Evolutionary conservation across 352 stramenopile species (phyloP).

Genomic region (Phytopythium boreale): DNA sequence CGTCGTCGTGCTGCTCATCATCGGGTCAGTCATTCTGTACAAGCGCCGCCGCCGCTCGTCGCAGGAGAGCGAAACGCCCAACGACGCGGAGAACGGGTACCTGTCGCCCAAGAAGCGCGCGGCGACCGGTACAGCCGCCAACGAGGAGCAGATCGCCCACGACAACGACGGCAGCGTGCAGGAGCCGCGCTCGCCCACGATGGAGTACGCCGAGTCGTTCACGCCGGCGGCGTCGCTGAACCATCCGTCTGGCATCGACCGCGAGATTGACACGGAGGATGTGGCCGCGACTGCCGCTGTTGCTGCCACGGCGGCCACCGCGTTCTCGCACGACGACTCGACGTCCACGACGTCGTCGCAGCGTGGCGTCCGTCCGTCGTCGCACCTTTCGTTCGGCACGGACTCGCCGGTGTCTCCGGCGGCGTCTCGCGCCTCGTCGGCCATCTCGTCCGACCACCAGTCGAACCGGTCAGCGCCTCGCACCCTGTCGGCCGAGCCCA

Average conservation of each 20-base stretch:
- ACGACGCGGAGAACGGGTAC: constrained; percentile 56
- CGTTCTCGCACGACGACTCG: constrained; percentile 8
- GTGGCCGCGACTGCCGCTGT: not conserved
- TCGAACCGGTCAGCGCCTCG: constrained; percentile 12
- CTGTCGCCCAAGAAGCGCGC: constrained; percentile 52
- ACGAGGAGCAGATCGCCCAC: constrained; percentile 23
- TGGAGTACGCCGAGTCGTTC: constrained; percentile 49
- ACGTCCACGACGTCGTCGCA: constrained; percentile 4
- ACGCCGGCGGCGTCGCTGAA: constrained; percentile 32
- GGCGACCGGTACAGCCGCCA: constrained; percentile 21
- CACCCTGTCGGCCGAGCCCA: constrained; percentile 12
- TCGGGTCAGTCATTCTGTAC: constrained; percentile 64
- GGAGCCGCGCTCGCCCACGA: constrained; percentile 39
- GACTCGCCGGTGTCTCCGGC: constrained; percentile 16
- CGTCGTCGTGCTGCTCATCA: constrained; percentile 55
- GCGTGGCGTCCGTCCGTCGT: constrained; percentile 20
- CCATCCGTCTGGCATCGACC: constrained; percentile 2
- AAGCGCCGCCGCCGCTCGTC: constrained; percentile 48
- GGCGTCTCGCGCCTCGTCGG: constrained; percentile 13
- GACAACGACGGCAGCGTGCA: constrained; percentile 10
- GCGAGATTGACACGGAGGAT: not conserved
- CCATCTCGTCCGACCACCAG: constrained; percentile 11
- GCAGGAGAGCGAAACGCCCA: constrained; percentile 25
- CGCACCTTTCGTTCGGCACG: constrained; percentile 17
- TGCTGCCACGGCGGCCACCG: constrained; percentile 11